phyloP scores from a whole-genome alignment of 2,329 filamentous ascomycete genomes.

The Exophiala dermatitidis region DNA sequence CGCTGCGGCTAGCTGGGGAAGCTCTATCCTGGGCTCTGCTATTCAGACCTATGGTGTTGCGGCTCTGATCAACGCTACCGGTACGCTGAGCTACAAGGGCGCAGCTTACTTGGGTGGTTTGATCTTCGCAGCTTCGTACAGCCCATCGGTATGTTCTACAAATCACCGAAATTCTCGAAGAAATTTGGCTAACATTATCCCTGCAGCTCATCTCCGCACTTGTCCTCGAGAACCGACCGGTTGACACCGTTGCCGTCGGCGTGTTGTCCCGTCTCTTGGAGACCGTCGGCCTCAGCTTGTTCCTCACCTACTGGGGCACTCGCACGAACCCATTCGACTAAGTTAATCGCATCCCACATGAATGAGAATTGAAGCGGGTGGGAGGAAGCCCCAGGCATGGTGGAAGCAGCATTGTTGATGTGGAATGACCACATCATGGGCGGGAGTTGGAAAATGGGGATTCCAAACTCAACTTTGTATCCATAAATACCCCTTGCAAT shows the following conservation, averaged over 20 bases:
- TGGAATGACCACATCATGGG: background rate
- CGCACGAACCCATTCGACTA: conserved; percentile 87
- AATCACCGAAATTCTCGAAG: background rate
- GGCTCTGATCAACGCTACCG: conserved; percentile 87
- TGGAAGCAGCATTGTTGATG: background rate
- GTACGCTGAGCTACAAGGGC: conserved; percentile 93
- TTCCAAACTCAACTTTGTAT: conserved; percentile 5
- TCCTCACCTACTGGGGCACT: conserved; percentile 97
- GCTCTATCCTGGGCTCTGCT: conserved; percentile 78
- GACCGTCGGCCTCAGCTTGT: conserved; percentile 82
- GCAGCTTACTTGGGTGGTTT: conserved; percentile 85
- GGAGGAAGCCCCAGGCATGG: background rate
- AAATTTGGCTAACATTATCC: background rate
- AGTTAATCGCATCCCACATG: conserved; percentile 5
- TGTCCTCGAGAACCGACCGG: conserved; percentile 81
- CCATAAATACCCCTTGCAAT: conserved; percentile 2
- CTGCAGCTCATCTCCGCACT: conserved; percentile 74
- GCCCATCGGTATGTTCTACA: conserved; percentile 46
- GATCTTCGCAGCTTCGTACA: conserved; percentile 86
- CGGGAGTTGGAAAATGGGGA: conserved; percentile 4
- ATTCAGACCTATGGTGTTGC: conserved; percentile 85
- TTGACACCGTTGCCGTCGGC: conserved; percentile 83
- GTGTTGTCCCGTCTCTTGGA: conserved; percentile 79
- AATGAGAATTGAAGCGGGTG: background rate
- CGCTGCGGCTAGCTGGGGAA: conserved; percentile 83